Conservation (phyloP, 495 filamentous ascomycete species). For the Delitschia confertaspora region DNA sequence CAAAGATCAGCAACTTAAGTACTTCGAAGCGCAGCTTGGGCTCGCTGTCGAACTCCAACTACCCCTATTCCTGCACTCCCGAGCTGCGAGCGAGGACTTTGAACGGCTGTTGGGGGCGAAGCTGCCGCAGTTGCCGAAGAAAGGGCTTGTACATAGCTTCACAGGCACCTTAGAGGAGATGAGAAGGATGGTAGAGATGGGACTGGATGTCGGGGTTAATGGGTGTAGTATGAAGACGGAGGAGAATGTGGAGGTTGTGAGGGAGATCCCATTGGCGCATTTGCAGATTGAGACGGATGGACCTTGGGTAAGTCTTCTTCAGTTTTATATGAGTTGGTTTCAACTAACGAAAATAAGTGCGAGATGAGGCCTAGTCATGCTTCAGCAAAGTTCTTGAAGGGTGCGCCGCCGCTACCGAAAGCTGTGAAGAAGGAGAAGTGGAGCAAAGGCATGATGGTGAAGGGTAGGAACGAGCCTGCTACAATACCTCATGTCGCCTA, state of each 20-base stretch:
- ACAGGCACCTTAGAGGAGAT: constrained; percentile 80
- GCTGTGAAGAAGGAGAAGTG: constrained; percentile 90
- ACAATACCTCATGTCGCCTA: constrained; percentile 76
- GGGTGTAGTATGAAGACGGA: constrained; percentile 89
- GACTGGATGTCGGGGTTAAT: constrained; percentile 79
- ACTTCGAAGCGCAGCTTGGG: constrained; percentile 71
- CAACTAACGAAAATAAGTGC: constrained; percentile 35
- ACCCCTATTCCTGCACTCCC: constrained; percentile 83
- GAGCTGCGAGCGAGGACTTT: constrained; percentile 77
- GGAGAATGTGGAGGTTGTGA: constrained; percentile 76
- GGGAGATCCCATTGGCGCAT: constrained; percentile 58
- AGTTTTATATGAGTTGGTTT: not conserved
- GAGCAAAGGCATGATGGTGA: constrained; percentile 71
- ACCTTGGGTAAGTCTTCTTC: constrained; percentile 54
- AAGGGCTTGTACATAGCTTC: constrained; percentile 83
- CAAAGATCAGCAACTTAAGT: constrained; percentile 69
- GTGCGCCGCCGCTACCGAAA: constrained; percentile 34
- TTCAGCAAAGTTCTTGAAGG: constrained; percentile 48
- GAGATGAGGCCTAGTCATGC: constrained; percentile 59
- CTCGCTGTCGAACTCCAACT: constrained; percentile 70
- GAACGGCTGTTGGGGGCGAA: constrained; percentile 50
- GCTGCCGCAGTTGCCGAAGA: constrained; percentile 51
- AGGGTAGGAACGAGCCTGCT: constrained; percentile 85
- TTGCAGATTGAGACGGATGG: constrained; percentile 92
- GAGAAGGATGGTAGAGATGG: constrained; percentile 61